Evolutionary conservation across 2,329 filamentous ascomycete genomes (phyloP).

Genomic region (Dryadomyces quercivorus): DNA sequence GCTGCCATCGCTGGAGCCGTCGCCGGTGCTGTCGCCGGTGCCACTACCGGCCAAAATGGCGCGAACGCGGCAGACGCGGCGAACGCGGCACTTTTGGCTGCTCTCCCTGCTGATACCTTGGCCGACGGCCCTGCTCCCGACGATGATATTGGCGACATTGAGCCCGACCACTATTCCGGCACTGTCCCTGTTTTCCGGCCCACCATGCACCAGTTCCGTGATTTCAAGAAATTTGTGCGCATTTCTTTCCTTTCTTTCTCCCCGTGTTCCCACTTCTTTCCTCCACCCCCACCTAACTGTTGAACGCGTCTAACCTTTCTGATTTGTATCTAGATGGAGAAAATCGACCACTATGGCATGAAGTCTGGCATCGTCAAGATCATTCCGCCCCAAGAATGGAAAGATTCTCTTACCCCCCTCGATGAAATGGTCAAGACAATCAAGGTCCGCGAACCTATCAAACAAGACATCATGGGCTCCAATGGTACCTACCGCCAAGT

Average conservation of each 20-base stretch:
- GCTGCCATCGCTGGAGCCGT: conserved; percentile 4
- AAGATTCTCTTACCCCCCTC: conserved; percentile 61
- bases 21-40: background rate
- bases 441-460: conserved; percentile 91
- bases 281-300: background rate
- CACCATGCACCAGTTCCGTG: conserved; percentile 86
- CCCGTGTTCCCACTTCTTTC: background rate
- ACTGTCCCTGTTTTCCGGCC: conserved; percentile 90
- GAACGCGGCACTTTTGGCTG: background rate
- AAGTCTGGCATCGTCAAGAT: conserved; percentile 95
- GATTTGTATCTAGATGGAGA: conserved; percentile 46
- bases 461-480: conserved; percentile 93
- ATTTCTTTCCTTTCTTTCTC: background rate
- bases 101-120: background rate
- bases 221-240: conserved; percentile 81
- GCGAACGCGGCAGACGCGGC: background rate
- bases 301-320: background rate
- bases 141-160: conserved; percentile 60
- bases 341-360: conserved; percentile 92
- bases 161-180: conserved; percentile 82
- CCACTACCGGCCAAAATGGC: background rate
- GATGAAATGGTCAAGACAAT: conserved; percentile 84
- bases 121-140: conserved; percentile 6
- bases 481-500: conserved; percentile 94
- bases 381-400: conserved; percentile 90